These are phyloP conservation scores for Lathyrus oleraceus DNA, from an alignment of 306 rosid genomes.

Conservation along the genomic window DNA sequence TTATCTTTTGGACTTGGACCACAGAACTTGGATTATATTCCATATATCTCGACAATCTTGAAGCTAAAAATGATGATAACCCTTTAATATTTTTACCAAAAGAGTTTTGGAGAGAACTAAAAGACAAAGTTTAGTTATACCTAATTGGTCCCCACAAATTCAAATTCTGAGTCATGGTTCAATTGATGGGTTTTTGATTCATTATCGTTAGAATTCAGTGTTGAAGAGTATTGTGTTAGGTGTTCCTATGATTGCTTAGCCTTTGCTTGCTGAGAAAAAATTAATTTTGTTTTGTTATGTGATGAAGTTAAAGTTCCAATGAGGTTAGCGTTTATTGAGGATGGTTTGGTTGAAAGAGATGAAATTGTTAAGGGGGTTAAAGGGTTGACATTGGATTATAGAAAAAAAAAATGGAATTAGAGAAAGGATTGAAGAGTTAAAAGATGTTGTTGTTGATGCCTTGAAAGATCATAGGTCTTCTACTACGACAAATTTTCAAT, in stretches of 20 bases:
- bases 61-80: no score
- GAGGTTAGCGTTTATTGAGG: conserved; percentile 9
- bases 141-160: conserved; percentile 35
- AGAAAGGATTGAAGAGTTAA: neutral
- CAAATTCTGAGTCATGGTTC: conserved; percentile 19
- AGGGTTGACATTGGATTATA: neutral
- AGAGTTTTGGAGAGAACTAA: no score
- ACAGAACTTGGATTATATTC: no score
- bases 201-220: conserved; percentile 38
- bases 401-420: neutral
- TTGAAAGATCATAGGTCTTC: no score
- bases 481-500: no score
- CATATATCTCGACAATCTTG: no score
- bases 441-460: no score
- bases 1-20: no score
- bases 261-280: conserved; percentile 33
- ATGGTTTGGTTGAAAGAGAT: conserved; percentile 11
- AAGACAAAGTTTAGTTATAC: no score
- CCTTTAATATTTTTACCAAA: no score
- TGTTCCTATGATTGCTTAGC: conserved; percentile 37
- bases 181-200: conserved; percentile 30
- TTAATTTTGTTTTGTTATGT: conserved; percentile 24
- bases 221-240: conserved; percentile 31
- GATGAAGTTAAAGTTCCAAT: conserved; percentile 32
- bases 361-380: conserved; percentile 27